A percentile compares a stretch with the other conserved stretches of the same genome.
These are phyloP conservation scores for Phialophora macrospora DNA, from an alignment of 2,329 filamentous ascomycete genomes.

Conservation along the genomic window DNA sequence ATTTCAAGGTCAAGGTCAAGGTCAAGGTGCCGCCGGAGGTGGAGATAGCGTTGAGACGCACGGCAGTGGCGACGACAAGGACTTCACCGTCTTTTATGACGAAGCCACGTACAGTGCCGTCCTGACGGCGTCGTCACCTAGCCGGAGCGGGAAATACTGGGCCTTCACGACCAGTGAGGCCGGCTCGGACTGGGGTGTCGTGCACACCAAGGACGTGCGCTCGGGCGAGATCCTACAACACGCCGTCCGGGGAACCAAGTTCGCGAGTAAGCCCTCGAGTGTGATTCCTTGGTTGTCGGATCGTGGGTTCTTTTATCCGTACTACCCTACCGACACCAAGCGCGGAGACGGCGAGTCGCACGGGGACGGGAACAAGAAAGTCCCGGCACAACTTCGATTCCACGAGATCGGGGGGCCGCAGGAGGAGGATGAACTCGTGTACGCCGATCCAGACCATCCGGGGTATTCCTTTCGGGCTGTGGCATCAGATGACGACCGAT, in stretches of 20 bases:
- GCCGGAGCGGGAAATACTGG: slow-evolving; percentile 17
- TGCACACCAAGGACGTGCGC: slow-evolving; percentile 16
- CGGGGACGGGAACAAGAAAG: not conserved
- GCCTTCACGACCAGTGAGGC: slow-evolving; percentile 22
- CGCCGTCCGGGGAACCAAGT: slow-evolving; percentile 12
- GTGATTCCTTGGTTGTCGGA: slow-evolving; percentile 16
- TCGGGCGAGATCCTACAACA: slow-evolving; percentile 10
- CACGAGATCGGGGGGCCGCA: slow-evolving; percentile 11
- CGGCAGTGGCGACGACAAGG: not conserved
- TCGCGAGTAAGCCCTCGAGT: slow-evolving; percentile 7
- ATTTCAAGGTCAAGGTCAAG: too few relatives aligned
- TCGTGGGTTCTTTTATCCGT: slow-evolving; percentile 18
- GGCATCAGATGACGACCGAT: slow-evolving; percentile 7
- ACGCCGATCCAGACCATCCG: slow-evolving; percentile 13
- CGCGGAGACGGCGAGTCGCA: not conserved
- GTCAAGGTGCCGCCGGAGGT: too few relatives aligned
- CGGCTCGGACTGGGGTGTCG: slow-evolving; percentile 20
- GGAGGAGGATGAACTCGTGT: slow-evolving; percentile 20
- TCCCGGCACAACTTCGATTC: slow-evolving; percentile 13
- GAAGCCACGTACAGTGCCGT: slow-evolving; percentile 11
- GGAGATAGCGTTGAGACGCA: not conserved
- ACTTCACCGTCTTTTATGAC: slow-evolving; percentile 8
- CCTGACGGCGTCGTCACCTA: slow-evolving; percentile 16
- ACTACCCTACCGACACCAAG: not conserved
- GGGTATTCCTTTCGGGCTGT: slow-evolving; percentile 11